Conservation (phyloP, 148 eudicot genomes). For the Arctostaphylos glauca region DNA sequence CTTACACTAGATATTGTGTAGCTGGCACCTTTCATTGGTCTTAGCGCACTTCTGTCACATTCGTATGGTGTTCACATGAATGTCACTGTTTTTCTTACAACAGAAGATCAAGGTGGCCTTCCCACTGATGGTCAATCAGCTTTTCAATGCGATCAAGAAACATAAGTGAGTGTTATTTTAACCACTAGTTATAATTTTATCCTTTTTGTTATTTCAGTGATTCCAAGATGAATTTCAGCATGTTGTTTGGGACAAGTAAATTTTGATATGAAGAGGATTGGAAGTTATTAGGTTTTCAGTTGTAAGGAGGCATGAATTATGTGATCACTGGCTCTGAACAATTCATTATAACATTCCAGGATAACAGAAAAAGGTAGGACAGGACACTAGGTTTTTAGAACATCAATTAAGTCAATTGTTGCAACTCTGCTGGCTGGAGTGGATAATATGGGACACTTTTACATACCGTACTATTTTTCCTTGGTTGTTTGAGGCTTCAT, state of each 20-base stretch:
- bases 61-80: neutral
- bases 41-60: neutral
- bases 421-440: neutral
- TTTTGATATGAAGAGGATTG: neutral
- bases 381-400: neutral
- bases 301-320: neutral
- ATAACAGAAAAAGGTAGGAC: neutral
- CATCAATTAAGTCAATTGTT: neutral
- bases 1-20: neutral
- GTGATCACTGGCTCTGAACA: neutral
- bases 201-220: neutral
- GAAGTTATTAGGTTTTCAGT: neutral
- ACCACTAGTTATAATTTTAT: neutral
- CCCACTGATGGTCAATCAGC: conserved; percentile 46
- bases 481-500: neutral
- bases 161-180: conserved; percentile 62
- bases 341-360: neutral
- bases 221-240: neutral
- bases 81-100: conserved; percentile 8
- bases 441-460: neutral
- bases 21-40: neutral
- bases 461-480: neutral
- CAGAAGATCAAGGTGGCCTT: conserved; percentile 59
- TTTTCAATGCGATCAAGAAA: conserved; percentile 51
- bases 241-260: conserved; percentile 4